Percentiles rank a stretch among this genome's conserved stretches.
These are phyloP conservation scores for Lagenidium sp. DNA, from an alignment of 352 stramenopile species.

Conservation along the genomic window DNA sequence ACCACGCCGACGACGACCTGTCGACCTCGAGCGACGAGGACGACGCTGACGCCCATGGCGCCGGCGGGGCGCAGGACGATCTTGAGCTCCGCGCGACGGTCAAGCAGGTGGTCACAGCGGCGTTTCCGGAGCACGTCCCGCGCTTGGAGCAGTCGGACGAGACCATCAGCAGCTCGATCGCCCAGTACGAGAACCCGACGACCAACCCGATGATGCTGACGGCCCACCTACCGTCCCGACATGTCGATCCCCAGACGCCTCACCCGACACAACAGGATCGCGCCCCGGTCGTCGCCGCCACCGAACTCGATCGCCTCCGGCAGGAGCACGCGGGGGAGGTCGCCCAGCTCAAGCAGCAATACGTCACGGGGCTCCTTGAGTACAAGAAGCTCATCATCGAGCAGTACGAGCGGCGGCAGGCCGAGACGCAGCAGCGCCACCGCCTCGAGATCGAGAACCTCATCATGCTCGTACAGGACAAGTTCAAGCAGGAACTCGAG, in stretches of 20 bases:
- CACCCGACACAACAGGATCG: neutral
- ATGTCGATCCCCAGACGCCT: neutral
- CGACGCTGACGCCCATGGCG: conserved; percentile 22
- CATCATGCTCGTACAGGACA: conserved; percentile 44
- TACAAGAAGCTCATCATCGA: conserved; percentile 72
- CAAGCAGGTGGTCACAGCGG: conserved; percentile 34
- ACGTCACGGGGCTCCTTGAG: conserved; percentile 39
- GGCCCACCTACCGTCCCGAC: neutral
- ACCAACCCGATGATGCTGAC: conserved; percentile 8
- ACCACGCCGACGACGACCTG: conserved; percentile 27
- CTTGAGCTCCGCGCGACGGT: conserved; percentile 33
- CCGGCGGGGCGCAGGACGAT: conserved; percentile 32
- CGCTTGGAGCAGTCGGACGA: conserved; percentile 25
- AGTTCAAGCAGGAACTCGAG: conserved; percentile 47
- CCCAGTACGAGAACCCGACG: conserved; percentile 36
- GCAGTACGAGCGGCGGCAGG: conserved; percentile 53
- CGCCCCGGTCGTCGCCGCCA: neutral
- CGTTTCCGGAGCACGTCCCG: conserved; percentile 26
- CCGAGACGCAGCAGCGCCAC: conserved; percentile 43
- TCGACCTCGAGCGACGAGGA: conserved; percentile 39
- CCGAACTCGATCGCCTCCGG: conserved; percentile 33
- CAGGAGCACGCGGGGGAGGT: conserved; percentile 28
- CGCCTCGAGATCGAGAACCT: conserved; percentile 54
- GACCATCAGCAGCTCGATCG: conserved; percentile 30
- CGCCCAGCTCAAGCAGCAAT: conserved; percentile 41